phyloP scores from a whole-genome alignment of 805 yeast species.

The Debaryomyces castellii region DNA sequence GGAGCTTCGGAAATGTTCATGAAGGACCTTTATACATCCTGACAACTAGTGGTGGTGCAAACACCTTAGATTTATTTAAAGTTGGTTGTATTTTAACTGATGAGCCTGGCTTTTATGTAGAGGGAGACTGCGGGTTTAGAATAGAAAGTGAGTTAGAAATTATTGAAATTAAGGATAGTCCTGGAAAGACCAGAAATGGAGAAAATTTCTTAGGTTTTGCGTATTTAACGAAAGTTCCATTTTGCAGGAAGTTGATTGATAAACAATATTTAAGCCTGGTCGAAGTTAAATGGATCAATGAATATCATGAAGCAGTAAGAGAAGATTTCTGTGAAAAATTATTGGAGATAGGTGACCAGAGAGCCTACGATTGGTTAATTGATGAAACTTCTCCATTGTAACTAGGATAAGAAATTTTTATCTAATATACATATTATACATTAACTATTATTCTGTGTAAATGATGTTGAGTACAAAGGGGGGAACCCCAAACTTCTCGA shows the following conservation, averaged over 20 bases:
- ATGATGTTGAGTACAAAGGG: conserved; percentile 22
- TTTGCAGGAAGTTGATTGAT: conserved; percentile 36
- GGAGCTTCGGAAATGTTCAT: conserved; percentile 86
- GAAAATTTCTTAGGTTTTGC: conserved; percentile 33
- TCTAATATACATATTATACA: conserved; percentile 1
- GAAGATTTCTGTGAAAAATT: conserved; percentile 38
- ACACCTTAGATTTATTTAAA: conserved; percentile 38
- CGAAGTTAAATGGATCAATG: conserved; percentile 41
- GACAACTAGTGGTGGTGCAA: conserved; percentile 50
- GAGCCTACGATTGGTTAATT: conserved; percentile 68
- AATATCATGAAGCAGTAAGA: conserved; percentile 32
- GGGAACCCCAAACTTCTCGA: conserved; percentile 25
- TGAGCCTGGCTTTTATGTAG: conserved; percentile 94
- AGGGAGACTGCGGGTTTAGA: conserved; percentile 86
- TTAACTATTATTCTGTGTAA: conserved; percentile 5
- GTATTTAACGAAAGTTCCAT: conserved; percentile 45
- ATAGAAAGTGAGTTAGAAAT: conserved; percentile 79
- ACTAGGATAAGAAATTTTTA: not conserved
- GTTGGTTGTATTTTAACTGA: conserved; percentile 78
- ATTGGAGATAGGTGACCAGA: conserved; percentile 52
- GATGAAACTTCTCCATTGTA: conserved; percentile 54
- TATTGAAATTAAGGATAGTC: conserved; percentile 42
- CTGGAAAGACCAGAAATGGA: conserved; percentile 34
- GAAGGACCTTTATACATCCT: conserved; percentile 92
- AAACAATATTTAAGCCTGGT: conserved; percentile 22